Percentiles rank a stretch among this genome's conserved stretches.
phyloP scores from a whole-genome alignment of 331 rosid genomes.

The Saraca asoca region DNA sequence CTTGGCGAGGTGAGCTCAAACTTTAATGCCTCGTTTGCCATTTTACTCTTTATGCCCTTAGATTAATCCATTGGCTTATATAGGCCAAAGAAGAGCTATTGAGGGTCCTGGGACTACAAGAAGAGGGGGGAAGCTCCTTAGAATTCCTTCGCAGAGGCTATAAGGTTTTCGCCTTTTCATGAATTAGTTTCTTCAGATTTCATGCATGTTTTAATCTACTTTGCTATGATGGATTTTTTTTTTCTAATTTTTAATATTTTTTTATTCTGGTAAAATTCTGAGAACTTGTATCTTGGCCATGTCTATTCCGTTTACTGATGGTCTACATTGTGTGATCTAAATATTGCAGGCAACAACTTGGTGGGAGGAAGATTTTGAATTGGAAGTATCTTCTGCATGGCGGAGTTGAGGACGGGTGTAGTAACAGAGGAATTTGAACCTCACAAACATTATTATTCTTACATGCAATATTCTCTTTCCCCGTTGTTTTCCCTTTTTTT shows the following conservation, averaged over 20 bases:
- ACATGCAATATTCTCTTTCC: conserved; percentile 21
- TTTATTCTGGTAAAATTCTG: background rate
- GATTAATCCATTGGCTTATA: conserved; percentile 41
- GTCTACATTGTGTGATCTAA: conserved; percentile 25
- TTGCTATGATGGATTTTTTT: conserved; percentile 12
- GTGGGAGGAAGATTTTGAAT: conserved; percentile 94
- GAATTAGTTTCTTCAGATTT: conserved; percentile 17
- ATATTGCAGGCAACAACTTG: conserved; percentile 71
- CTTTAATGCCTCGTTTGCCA: conserved; percentile 32
- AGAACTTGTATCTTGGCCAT: conserved; percentile 18
- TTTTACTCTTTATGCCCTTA: conserved; percentile 15
- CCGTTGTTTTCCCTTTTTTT: background rate
- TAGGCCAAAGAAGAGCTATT: conserved; percentile 87
- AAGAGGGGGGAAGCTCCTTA: conserved; percentile 90
- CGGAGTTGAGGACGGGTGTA: conserved; percentile 53
- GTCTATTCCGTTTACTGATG: conserved; percentile 11
- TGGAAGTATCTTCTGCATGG: conserved; percentile 87
- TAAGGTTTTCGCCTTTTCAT: conserved; percentile 56
- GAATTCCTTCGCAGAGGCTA: conserved; percentile 98
- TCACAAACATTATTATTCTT: background rate
- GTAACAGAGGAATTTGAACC: too few relatives aligned
- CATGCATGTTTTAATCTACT: conserved; percentile 21
- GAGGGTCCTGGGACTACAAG: conserved; percentile 94
- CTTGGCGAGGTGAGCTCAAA: conserved; percentile 71
- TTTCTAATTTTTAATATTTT: background rate